Evolutionary conservation across 1,284 basidiomycete genomes (phyloP), one percentile per base, ranked within the genome.

Genomic region (Somion occarium): DNA sequence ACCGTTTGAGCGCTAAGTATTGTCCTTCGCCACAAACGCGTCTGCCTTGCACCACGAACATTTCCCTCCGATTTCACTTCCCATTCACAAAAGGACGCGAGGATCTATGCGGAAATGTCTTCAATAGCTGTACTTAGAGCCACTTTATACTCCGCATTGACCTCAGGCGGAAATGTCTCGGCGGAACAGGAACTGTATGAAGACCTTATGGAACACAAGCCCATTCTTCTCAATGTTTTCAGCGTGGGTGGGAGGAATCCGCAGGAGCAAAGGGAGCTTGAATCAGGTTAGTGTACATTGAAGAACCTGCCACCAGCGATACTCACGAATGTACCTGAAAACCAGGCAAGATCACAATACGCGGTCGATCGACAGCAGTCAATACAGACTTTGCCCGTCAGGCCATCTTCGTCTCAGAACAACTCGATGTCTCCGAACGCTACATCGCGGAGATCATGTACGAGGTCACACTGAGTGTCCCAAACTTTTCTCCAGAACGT

Each of bases 341-440:
- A 54, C 34, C 20, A 90, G 88, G 88, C 53, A 85, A 77, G 66
- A 78, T 77, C 20, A 65, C 70, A 0, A 70, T 88, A 19, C 67
- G 82, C 47, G 85, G 83, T 43, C 78, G 75, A 59, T 70, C 78
- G 22, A 73, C 86, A 46, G 80, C 78, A 2, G 76, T 87, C 56
- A 91, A 89, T 62, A 66, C 74, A 26, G 85, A 88, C 63, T 91
- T 86, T 66, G 80, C 79, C n/a, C 79, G 79, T 50, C 89, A 91
- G 63, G 80, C 78, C 52, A 65, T 85, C 53, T 89, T 89, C 65
- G 76, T 92, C 48, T 80, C 90, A 0, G 80, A 86, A 60, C 81
- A 89, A 52, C 81, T 93, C 50, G 75, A 81, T 60, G 83, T 80
- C 57, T 92, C 90, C 3, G 90, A 93, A 69, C 80, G 82, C 58